Evolutionary conservation across 1,284 basidiomycete species (phyloP).

Genomic region (Ustilago hordei): DNA sequence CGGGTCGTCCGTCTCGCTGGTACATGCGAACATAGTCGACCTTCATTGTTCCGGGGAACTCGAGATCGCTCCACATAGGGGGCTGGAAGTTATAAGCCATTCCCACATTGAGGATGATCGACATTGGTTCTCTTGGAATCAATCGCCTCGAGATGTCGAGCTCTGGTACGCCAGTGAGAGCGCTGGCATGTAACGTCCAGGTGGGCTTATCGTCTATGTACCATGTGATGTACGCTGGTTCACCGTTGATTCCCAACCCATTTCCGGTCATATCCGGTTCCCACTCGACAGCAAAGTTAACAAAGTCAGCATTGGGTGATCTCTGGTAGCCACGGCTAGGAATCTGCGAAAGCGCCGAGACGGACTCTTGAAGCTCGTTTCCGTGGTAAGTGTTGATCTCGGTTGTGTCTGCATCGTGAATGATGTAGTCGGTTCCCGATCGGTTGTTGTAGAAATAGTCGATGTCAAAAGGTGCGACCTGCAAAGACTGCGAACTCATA

Average conservation of each 20-base stretch:
- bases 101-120: constrained; percentile 55
- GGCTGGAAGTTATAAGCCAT: constrained; percentile 62
- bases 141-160: constrained; percentile 50
- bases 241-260: constrained; percentile 61
- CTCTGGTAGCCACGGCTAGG: constrained; percentile 50
- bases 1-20: constrained; percentile 40
- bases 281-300: constrained; percentile 66
- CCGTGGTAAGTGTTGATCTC: constrained; percentile 61
- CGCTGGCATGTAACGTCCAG: constrained; percentile 49
- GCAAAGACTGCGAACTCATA: constrained; percentile 60
- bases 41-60: constrained; percentile 42
- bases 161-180: constrained; percentile 29
- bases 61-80: constrained; percentile 32
- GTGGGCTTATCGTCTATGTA: constrained; percentile 61
- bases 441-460: constrained; percentile 55
- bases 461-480: constrained; percentile 66
- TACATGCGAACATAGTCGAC: constrained; percentile 59
- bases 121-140: constrained; percentile 62
- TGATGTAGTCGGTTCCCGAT: constrained; percentile 24
- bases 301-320: constrained; percentile 17
- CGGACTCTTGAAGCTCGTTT: constrained; percentile 59
- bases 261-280: constrained; percentile 55
- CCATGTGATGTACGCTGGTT: constrained; percentile 63
- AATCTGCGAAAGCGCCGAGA: constrained; percentile 52
- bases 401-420: constrained; percentile 46